Evolutionary conservation across 495 filamentous ascomycete species (phyloP).

Genomic region (Penicillium parvum): DNA sequence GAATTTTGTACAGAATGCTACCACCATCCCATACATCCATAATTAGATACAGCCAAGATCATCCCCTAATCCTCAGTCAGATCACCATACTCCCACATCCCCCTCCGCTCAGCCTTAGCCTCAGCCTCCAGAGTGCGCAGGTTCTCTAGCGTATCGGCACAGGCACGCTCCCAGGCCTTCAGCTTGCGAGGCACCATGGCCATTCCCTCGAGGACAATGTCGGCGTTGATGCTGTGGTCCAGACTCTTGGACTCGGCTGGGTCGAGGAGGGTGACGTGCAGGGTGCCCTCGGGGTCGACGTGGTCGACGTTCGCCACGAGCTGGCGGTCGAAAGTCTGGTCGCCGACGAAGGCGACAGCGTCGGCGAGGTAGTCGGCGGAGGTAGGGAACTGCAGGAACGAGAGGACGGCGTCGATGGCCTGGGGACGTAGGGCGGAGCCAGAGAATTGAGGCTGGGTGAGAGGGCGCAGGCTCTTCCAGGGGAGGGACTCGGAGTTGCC

Average conservation of each 20-base stretch:
- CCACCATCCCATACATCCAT: slow-evolving; percentile 10
- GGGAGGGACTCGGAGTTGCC: slow-evolving; percentile 87
- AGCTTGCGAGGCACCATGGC: slow-evolving; percentile 88
- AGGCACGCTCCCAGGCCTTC: slow-evolving; percentile 80
- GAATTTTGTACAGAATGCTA: slow-evolving; percentile 18
- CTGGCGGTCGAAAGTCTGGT: slow-evolving; percentile 60
- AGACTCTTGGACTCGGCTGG: slow-evolving; percentile 53
- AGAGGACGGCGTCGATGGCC: slow-evolving; percentile 82
- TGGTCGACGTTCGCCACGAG: slow-evolving; percentile 90
- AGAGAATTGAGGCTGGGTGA: slow-evolving; percentile 73
- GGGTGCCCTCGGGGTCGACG: slow-evolving; percentile 65
- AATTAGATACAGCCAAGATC: slow-evolving; percentile 11
- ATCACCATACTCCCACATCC: slow-evolving; percentile 99
- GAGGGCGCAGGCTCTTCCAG: slow-evolving; percentile 75
- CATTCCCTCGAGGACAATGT: slow-evolving; percentile 74
- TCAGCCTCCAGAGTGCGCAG: slow-evolving; percentile 64
- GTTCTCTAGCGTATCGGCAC: slow-evolving; percentile 59
- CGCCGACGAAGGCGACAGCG: slow-evolving; percentile 63
- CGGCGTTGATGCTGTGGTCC: slow-evolving; percentile 79
- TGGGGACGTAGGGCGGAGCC: slow-evolving; percentile 77
- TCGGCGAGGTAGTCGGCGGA: slow-evolving; percentile 75
- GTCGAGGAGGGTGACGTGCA: slow-evolving; percentile 85
- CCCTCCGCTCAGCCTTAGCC: slow-evolving; percentile 71
- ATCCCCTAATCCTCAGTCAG: slow-evolving; percentile 70
- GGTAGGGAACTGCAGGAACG: slow-evolving; percentile 80